Evolutionary conservation across 371 early-diverging fungal species (phyloP).

Genomic region (Lichtheimia ramosa): DNA sequence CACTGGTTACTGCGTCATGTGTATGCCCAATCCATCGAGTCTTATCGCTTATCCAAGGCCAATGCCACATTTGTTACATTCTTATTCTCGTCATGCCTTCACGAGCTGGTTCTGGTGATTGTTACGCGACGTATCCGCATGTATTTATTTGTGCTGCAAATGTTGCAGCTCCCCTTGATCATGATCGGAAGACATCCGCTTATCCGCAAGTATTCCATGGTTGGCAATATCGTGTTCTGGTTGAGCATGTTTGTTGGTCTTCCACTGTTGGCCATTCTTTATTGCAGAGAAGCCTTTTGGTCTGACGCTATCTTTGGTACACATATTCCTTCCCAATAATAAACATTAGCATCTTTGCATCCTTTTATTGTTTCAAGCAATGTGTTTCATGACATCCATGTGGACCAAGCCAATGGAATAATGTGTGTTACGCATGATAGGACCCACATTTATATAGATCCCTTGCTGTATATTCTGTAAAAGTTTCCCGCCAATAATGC

Average conservation of each 20-base stretch:
- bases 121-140: slow-evolving; percentile 71
- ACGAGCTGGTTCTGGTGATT: slow-evolving; percentile 88
- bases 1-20: slow-evolving; percentile 93
- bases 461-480: no score
- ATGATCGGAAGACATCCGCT: slow-evolving; percentile 60
- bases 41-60: slow-evolving; percentile 71
- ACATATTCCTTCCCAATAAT: background rate
- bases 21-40: slow-evolving; percentile 80
- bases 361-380: no score
- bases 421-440: no score
- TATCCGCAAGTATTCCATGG: slow-evolving; percentile 59
- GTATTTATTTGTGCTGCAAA: slow-evolving; percentile 87
- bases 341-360: background rate
- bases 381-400: no score
- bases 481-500: no score
- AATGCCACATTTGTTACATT: slow-evolving; percentile 85
- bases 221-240: slow-evolving; percentile 90
- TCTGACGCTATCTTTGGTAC: slow-evolving; percentile 12
- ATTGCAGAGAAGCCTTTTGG: slow-evolving; percentile 63
- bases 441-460: no score
- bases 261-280: slow-evolving; percentile 77
- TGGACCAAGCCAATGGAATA: no score
- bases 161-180: slow-evolving; percentile 94
- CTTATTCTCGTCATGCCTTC: slow-evolving; percentile 82
- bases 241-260: slow-evolving; percentile 79